Evolutionary conservation across 2,329 filamentous ascomycete genomes (phyloP).

Genomic region (Sclerotinia trifoliorum): DNA sequence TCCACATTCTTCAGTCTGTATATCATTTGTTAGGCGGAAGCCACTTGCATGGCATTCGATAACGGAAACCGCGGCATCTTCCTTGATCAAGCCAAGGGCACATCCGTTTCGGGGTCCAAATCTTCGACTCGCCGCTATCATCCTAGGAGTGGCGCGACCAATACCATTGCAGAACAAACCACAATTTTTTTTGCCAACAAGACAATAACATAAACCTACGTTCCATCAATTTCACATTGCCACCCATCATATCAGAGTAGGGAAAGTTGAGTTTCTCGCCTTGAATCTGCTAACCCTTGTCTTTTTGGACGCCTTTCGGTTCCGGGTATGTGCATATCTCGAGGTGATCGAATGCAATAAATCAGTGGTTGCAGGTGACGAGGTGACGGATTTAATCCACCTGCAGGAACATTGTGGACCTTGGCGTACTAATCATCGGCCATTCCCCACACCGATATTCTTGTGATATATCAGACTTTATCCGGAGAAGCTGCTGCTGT

Average conservation of each 20-base stretch:
- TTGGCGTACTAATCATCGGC: conserved; percentile 19
- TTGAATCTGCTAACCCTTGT: conserved; percentile 24
- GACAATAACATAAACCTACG: background rate
- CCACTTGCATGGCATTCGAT: conserved; percentile 22
- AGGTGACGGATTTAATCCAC: conserved; percentile 35
- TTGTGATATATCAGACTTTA: conserved; percentile 25
- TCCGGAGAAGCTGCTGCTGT: conserved; percentile 27
- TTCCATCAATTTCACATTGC: conserved; percentile 8
- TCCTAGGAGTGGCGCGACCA: conserved; percentile 17
- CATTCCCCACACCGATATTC: conserved; percentile 32
- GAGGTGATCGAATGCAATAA: conserved; percentile 35
- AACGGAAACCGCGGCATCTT: conserved; percentile 19
- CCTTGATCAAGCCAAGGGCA: background rate
- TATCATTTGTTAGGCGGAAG: conserved; percentile 8
- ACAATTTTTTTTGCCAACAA: conserved; percentile 6
- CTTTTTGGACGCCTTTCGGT: conserved; percentile 22
- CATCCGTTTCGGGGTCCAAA: conserved; percentile 10
- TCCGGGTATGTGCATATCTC: conserved; percentile 24
- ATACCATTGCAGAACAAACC: conserved; percentile 1
- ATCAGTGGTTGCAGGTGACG: conserved; percentile 35
- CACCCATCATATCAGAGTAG: conserved; percentile 4
- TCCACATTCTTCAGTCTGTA: conserved; percentile 8
- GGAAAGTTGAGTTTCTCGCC: background rate
- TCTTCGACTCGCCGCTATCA: conserved; percentile 3
- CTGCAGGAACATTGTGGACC: conserved; percentile 36